A percentile compares a stretch with the other conserved stretches of the same genome.
Conservation (phyloP, 2,329 filamentous ascomycete genomes). For the Hypoxylon sp. region DNA sequence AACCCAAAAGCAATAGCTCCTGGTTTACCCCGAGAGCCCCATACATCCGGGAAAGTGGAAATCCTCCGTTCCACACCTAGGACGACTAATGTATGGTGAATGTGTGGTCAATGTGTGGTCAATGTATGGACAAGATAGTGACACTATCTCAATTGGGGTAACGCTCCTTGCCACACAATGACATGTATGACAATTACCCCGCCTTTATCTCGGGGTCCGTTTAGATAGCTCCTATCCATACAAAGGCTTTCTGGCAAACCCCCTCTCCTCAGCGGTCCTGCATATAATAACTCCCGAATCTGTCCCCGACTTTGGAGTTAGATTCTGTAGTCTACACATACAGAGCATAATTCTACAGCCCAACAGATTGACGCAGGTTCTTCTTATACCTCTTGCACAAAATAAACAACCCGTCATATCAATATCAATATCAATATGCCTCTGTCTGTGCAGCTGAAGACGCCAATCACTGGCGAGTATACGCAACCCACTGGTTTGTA, state of each 20-base stretch:
- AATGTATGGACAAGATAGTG: conserved; percentile 2
- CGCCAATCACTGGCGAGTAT: conserved; percentile 73
- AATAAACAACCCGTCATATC: conserved; percentile 36
- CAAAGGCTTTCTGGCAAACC: conserved; percentile 6
- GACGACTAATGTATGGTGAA: conserved; percentile 4
- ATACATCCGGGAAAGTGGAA: conserved; percentile 41
- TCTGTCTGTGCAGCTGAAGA: conserved; percentile 75
- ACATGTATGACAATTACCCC: conserved; percentile 35
- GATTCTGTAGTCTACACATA: conserved; percentile 1
- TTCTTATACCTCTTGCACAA: conserved; percentile 26
- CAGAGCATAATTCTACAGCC: conserved; percentile 8
- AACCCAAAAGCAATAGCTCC: conserved; percentile 7
- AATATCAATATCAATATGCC: conserved; percentile 54
- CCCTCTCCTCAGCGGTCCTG: conserved; percentile 1
- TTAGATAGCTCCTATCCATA: conserved; percentile 7
- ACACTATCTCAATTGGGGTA: conserved; percentile 32
- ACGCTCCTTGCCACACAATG: conserved; percentile 28
- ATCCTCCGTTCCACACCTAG: conserved; percentile 26
- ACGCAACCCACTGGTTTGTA: conserved; percentile 74
- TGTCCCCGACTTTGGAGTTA: neutral
- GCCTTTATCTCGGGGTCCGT: conserved; percentile 28
- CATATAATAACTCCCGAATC: conserved; percentile 24
- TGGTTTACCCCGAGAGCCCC: conserved; percentile 29
- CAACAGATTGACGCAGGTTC: conserved; percentile 13
- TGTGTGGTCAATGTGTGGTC: neutral